Base-by-base conservation (phyloP, 2,329 filamentous ascomycete species). In the Penicillium sp. region DNA sequence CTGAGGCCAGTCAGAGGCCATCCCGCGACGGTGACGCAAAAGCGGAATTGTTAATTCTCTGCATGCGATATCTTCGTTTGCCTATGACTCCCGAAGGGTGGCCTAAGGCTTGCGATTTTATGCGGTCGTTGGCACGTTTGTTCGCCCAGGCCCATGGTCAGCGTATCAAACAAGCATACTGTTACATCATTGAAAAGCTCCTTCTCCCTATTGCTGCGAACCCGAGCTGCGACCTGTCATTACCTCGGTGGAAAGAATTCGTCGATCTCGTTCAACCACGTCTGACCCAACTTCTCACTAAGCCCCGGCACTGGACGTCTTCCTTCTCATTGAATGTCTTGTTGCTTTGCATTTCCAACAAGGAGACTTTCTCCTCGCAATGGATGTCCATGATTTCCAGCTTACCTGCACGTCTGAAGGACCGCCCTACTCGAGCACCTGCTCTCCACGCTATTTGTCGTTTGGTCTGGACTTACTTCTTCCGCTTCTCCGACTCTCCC, bases 391-490 rank as follows among this genome's bases (percentile, higher is more conserved):
- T 95, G 53, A 80, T 95, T 33, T 79, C 87, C 39, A 83, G 86
- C 6, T 77, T 95, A 16, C 89, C 92, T 53, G 78, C 87, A 19
- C 89, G 87, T 63, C 77, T 95, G 36, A 95, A 95, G 66, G 93
- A 99, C 67, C 83, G 90, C 25, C 77, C 80, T 29, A 86, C 88
- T 3, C 82, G 89, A 57, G 86, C 86, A 3, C 79, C 90, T 30
- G 91, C 90, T 48, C 78, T 99, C 19, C 89, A 95, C 65, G 90
- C 92, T 12, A 85, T 96, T 41, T 95, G 91, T 33, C 85, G 92
- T 46, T 75, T 99, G 22, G 78, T 95, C 4, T 99, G 93, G 93
- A 92, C 90, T 0, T 97, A 96, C 68, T 77, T 99, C 3, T 95
- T 95, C 68, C 85, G 92, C 42, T 84, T 84, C 40, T 83, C 81